Conservation (phyloP, 176 grass and related monocot species). For the Puccinellia tenuiflora region DNA sequence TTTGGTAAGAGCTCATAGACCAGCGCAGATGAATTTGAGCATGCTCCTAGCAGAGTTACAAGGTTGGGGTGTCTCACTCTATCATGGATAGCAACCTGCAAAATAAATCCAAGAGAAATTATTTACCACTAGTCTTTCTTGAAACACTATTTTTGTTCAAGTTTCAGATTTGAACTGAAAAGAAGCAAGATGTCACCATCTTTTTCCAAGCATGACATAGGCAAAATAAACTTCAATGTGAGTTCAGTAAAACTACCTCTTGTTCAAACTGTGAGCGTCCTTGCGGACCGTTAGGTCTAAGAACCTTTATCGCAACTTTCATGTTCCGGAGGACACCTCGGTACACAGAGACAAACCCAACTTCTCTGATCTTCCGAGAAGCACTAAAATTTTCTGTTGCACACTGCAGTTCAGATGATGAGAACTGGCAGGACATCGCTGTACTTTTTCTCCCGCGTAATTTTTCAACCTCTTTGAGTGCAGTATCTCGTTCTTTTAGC, state of each 20-base stretch:
- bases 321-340: conserved; percentile 33
- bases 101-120: not conserved
- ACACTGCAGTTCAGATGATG: conserved; percentile 20
- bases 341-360: conserved; percentile 37
- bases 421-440: conserved; percentile 33
- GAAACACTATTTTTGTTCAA: not conserved
- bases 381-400: conserved; percentile 35
- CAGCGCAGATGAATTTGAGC: not conserved
- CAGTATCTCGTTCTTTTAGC: conserved; percentile 25
- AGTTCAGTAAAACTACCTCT: conserved; percentile 22
- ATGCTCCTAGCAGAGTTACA: not conserved
- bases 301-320: conserved; percentile 36
- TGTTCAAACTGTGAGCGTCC: conserved; percentile 38
- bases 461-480: conserved; percentile 32
- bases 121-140: not conserved
- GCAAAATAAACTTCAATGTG: not conserved
- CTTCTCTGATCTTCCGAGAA: conserved; percentile 33
- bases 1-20: not conserved
- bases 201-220: not conserved
- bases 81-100: not conserved
- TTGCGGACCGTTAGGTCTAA: conserved; percentile 30
- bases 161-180: not conserved
- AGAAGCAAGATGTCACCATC: not conserved
- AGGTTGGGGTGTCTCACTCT: not conserved
- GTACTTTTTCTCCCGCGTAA: conserved; percentile 23